Evolutionary conservation across 2,329 filamentous ascomycete species (phyloP), one percentile per base, ranked within the genome.

Genomic region (Neopestalotiopsis sp.): DNA sequence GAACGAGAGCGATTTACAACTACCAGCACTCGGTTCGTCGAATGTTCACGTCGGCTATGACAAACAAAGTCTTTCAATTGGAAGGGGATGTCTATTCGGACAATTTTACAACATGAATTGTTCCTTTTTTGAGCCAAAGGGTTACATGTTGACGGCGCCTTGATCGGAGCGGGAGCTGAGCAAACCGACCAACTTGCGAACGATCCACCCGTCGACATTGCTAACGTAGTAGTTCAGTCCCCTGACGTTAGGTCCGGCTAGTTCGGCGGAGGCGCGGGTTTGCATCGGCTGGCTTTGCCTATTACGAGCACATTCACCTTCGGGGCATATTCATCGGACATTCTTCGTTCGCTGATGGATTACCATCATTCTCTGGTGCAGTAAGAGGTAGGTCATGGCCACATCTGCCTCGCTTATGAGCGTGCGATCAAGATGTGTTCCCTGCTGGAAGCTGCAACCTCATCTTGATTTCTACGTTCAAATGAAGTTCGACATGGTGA

Each of bases 231-330:
- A n/a, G 20, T 14, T n/a, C 59, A n/a, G 20, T 14, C 32, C 59
- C 30, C 28, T 40, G 62, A 20, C 62, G 13, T 65, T 30, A 52
- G 62, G 42, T 65, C 62, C 30, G 38, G 20, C 40, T 65, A 65
- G 62, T 49, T 65, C 62, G 62, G 42, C 40, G 40, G 62, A 65
- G 62, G 62, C 62, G 42, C 38, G 40, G 28, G 24, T 13, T 28
- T 40, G 24, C 34, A 45, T 28, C 24, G 38, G 40, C 62, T 52
- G 45, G 14, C 17, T 12, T 28, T 14, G 17, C 24, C 58, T 7
- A 20, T 38, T 5, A 20, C 24, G 32, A 34, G 24, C 28, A 24
- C n/a, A n/a, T 45, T 20, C n/a, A 38, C 34, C 34, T 38, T n/a
- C 13, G 32, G 4, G 4, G 17, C 40, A 17, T 63, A n/a, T 20